A percentile compares a stretch with the other conserved stretches of the same genome.
Conservation (phyloP, 2,329 filamentous ascomycete genomes). For the Ascochyta fabae region DNA sequence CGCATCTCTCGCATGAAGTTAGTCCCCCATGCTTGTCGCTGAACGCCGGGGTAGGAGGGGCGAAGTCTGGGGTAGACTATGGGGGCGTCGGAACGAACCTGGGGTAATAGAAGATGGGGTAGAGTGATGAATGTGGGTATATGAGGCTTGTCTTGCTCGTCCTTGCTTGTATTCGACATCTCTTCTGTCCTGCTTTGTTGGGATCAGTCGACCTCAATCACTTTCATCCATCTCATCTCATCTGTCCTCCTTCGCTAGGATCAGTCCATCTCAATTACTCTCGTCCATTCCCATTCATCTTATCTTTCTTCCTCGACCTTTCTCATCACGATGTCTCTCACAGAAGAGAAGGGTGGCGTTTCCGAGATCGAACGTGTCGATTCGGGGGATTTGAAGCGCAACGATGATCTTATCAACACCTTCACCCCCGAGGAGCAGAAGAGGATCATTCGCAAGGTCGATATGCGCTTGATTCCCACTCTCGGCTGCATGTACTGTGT, state of each 20-base stretch:
- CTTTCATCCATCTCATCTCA: not conserved
- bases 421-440: constrained; percentile 34
- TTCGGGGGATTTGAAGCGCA: constrained; percentile 18
- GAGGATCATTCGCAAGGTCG: constrained; percentile 39
- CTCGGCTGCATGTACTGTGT: constrained; percentile 51
- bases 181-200: constrained; percentile 16
- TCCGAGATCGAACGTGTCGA: constrained; percentile 26
- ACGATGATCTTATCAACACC: constrained; percentile 24
- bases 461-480: constrained; percentile 50
- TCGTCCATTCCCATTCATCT: not conserved
- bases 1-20: constrained; percentile 1
- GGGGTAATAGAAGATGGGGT: constrained; percentile 9
- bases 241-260: not conserved
- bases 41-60: constrained; percentile 2
- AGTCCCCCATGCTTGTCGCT: constrained; percentile 2
- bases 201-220: constrained; percentile 16
- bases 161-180: constrained; percentile 11
- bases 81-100: constrained; percentile 12
- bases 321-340: constrained; percentile 17
- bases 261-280: not conserved
- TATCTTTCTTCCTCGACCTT: not conserved
- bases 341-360: constrained; percentile 29
- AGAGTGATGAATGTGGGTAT: constrained; percentile 7
- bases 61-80: constrained; percentile 16
- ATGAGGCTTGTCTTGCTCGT: constrained; percentile 15